A percentile compares a stretch with the other conserved stretches of the same genome.
phyloP scores from a whole-genome alignment of 352 stramenopile genomes.

The Globisporangium alternatum region DNA sequence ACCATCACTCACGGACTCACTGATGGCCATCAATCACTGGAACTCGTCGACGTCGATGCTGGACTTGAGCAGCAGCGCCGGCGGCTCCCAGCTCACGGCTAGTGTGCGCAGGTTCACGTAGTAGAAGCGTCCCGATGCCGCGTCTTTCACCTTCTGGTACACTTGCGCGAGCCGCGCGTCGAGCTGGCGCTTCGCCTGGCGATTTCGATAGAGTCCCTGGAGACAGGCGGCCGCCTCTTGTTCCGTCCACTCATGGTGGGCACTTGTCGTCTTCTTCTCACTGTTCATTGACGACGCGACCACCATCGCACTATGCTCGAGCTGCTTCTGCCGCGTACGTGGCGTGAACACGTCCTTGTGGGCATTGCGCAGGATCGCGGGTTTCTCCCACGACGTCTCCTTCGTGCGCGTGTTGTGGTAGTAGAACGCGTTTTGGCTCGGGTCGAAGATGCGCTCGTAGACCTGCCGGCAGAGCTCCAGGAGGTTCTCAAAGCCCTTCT shows the following conservation, averaged over 20 bases:
- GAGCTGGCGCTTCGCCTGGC: conserved; percentile 43
- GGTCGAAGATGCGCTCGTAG: conserved; percentile 74
- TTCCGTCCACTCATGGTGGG: conserved; percentile 36
- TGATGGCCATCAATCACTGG: conserved; percentile 9
- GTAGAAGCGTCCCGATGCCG: conserved; percentile 48
- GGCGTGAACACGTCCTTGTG: conserved; percentile 50
- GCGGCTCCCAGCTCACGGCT: conserved; percentile 59
- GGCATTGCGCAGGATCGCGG: conserved; percentile 37
- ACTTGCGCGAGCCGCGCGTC: conserved; percentile 29
- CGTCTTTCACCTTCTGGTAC: conserved; percentile 63
- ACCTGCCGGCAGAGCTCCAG: conserved; percentile 43
- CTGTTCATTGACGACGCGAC: conserved; percentile 1
- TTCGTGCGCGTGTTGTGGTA: conserved; percentile 82
- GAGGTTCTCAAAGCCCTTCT: conserved; percentile 41
- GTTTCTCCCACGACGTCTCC: conserved; percentile 67
- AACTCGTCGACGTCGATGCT: conserved; percentile 30
- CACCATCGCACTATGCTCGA: conserved; percentile 20
- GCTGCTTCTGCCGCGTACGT: conserved; percentile 39
- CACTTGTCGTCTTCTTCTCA: neutral
- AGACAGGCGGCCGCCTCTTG: conserved; percentile 41
- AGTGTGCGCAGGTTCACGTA: conserved; percentile 73
- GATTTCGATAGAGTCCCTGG: conserved; percentile 57
- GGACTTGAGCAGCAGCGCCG: conserved; percentile 26
- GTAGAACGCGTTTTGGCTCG: conserved; percentile 47
- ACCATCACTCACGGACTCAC: neutral